phyloP scores from a whole-genome alignment of 225 moss, liverwort and hornwort species.

The Takakia lepidozioides region DNA sequence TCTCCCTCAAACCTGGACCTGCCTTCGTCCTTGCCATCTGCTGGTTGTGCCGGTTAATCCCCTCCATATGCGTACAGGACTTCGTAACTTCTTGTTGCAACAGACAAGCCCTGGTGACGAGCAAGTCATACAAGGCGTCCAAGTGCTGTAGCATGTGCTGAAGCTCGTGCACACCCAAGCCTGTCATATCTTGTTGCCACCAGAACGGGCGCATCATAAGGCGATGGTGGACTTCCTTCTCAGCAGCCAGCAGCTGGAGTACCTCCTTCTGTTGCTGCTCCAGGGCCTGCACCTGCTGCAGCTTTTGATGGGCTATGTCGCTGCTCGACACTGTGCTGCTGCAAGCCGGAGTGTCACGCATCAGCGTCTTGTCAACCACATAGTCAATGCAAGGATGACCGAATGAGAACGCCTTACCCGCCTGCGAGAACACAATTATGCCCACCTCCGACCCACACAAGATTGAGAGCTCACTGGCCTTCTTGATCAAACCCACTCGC shows the following conservation, averaged over 20 bases:
- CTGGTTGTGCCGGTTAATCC: too few species aligned
- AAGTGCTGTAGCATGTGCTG: constrained; percentile 21
- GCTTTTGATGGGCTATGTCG: constrained; percentile 24
- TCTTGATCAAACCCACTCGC: constrained; percentile 45
- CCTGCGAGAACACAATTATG: constrained; percentile 49
- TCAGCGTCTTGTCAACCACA: constrained; percentile 35
- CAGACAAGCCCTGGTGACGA: constrained; percentile 10
- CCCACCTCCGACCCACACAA: constrained; percentile 49
- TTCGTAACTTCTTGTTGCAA: constrained; percentile 4
- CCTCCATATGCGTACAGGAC: too few species aligned
- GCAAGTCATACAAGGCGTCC: constrained; percentile 21
- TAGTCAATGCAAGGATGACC: constrained; percentile 51
- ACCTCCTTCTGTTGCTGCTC: constrained; percentile 42
- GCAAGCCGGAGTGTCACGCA: background rate
- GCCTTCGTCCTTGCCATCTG: too few species aligned
- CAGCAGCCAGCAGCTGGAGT: constrained; percentile 5
- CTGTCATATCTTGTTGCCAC: constrained; percentile 33
- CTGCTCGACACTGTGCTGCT: background rate
- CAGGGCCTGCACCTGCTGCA: constrained; percentile 39
- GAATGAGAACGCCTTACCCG: constrained; percentile 52
- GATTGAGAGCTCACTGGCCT: constrained; percentile 50
- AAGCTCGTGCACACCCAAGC: constrained; percentile 17
- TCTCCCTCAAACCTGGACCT: too few species aligned
- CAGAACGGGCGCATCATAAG: constrained; percentile 24
- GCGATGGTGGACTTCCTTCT: constrained; percentile 29